These are phyloP conservation scores for Skeletonema menzelii DNA, from an alignment of 108 stramenopile genomes.

Conservation along the genomic window DNA sequence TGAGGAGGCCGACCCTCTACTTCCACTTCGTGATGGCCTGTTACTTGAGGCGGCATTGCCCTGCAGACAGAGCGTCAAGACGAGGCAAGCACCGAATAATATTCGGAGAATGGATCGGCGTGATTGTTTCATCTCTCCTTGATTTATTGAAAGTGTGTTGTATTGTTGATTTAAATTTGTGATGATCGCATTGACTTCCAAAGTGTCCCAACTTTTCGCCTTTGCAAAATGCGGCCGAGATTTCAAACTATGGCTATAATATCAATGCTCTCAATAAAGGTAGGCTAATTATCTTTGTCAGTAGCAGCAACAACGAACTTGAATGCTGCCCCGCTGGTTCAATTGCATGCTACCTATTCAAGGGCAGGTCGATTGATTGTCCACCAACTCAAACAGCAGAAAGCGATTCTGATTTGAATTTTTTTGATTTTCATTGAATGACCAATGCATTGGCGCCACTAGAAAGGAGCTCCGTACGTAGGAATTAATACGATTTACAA, in stretches of 20 bases:
- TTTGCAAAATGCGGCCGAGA: not conserved
- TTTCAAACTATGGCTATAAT: not conserved
- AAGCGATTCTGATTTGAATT: not conserved
- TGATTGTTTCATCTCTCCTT: not conserved
- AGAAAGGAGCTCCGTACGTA: not conserved
- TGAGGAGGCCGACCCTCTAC: not conserved
- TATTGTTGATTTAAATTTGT: not conserved
- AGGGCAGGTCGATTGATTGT: not conserved
- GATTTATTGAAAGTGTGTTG: not conserved
- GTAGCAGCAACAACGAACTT: not conserved
- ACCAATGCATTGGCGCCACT: not conserved
- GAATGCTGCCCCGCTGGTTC: not conserved
- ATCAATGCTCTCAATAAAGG: not conserved
- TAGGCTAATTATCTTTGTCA: not conserved
- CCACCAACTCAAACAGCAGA: not conserved
- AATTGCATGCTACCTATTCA: not conserved
- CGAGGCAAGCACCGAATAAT: not conserved
- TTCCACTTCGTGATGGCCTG: not conserved
- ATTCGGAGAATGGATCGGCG: not conserved
- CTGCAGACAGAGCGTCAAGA: not conserved
- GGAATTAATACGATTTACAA: not conserved
- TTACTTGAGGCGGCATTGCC: not conserved
- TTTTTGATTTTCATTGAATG: not conserved
- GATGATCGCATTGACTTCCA: not conserved
- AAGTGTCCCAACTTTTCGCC: not conserved